phyloP scores from a whole-genome alignment of 192 early-diverging fungal species.

The Diversispora eburnea region DNA sequence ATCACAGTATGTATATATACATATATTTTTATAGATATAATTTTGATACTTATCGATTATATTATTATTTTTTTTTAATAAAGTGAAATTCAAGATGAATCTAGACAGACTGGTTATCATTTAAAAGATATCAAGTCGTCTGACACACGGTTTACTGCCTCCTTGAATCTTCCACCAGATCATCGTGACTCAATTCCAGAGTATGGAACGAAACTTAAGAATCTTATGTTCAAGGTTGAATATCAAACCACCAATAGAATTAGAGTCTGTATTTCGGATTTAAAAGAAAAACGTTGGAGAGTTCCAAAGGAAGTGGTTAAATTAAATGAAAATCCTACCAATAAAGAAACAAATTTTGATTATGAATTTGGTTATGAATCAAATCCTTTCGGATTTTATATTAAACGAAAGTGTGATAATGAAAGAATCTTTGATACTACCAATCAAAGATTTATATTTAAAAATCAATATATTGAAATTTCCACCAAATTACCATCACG shows the following conservation, averaged over 20 bases:
- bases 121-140: too few species aligned
- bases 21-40: too few species aligned
- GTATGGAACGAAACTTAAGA: neutral
- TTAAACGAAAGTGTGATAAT: conserved; percentile 37
- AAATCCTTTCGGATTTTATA: conserved; percentile 44
- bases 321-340: too few species aligned
- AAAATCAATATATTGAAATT: conserved; percentile 66
- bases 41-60: too few species aligned
- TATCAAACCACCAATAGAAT: conserved; percentile 9
- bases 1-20: too few species aligned
- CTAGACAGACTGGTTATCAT: too few species aligned
- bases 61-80: too few species aligned
- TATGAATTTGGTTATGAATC: conserved; percentile 21
- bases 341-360: neutral
- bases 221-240: neutral
- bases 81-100: too few species aligned
- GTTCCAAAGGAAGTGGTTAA: conserved; percentile 4
- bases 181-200: neutral
- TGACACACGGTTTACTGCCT: too few species aligned
- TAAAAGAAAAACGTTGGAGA: neutral
- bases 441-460: conserved; percentile 45
- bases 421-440: conserved; percentile 43
- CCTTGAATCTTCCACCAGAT: too few species aligned
- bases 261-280: conserved; percentile 1
- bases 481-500: conserved; percentile 50